A percentile compares a stretch with the other conserved stretches of the same genome.
phyloP scores from a whole-genome alignment of 2,329 filamentous ascomycete genomes.

The Lachnellula cervina region DNA sequence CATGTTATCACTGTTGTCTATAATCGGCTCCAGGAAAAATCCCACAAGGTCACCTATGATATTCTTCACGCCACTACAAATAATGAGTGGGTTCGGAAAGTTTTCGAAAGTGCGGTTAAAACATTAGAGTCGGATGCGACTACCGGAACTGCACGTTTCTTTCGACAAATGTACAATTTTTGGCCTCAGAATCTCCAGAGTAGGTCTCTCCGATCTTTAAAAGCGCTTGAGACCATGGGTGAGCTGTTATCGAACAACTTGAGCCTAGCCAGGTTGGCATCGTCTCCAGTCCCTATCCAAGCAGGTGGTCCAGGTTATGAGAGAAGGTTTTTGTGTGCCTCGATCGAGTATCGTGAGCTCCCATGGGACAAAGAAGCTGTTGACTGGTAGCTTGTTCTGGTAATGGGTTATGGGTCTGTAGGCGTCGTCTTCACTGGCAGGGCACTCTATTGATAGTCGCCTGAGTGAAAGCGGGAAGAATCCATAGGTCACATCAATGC shows the following conservation, averaged over 20 bases:
- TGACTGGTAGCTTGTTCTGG: slow-evolving; percentile 3
- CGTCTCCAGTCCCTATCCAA: not conserved
- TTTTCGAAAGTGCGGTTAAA: no score
- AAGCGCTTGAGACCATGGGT: not conserved
- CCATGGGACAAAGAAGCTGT: slow-evolving; percentile 9
- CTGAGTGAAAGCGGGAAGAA: no score
- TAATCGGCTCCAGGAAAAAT: not conserved
- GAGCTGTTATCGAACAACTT: slow-evolving; percentile 7
- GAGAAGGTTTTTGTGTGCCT: slow-evolving; percentile 8
- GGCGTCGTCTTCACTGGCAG: no score
- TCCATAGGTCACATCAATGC: no score
- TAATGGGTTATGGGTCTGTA: no score
- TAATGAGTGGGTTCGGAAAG: not conserved
- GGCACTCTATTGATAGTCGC: no score
- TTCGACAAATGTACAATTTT: no score
- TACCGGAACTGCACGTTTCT: no score
- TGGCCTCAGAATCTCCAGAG: no score
- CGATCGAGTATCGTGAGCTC: slow-evolving; percentile 10
- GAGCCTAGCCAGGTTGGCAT: slow-evolving; percentile 1
- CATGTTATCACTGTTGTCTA: not conserved
- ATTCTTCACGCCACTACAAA: not conserved
- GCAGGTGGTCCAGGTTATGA: slow-evolving; percentile 1
- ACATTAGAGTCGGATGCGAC: no score
- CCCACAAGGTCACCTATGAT: not conserved
- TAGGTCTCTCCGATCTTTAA: no score